phyloP scores from a whole-genome alignment of 2,329 filamentous ascomycete species.

The Hawksworthiomyces lignivorus region DNA sequence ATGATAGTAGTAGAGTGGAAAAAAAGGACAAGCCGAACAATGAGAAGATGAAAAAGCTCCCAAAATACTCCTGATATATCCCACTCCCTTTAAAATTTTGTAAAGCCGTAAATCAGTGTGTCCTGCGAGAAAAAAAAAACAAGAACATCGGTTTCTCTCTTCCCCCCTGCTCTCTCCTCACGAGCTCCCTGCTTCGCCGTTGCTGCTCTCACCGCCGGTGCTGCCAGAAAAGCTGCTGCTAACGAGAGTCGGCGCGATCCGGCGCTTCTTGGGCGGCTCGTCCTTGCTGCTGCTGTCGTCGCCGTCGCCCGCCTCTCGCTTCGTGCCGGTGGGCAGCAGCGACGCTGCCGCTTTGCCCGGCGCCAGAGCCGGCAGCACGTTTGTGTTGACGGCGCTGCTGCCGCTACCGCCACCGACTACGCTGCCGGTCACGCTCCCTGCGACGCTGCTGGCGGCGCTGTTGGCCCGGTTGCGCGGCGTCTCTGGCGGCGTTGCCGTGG shows the following conservation, averaged over 20 bases:
- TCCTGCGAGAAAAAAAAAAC: not conserved
- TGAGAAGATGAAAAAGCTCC: no score
- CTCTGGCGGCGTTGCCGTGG: constrained; percentile 67
- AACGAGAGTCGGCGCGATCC: constrained; percentile 61
- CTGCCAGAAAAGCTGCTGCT: constrained; percentile 12
- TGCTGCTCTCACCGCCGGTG: not conserved
- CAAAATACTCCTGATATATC: no score
- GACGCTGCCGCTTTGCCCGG: not conserved
- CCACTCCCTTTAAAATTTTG: no score
- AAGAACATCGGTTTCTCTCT: not conserved
- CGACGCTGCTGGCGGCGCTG: constrained; percentile 35
- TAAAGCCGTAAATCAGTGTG: no score
- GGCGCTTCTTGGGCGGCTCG: constrained; percentile 55
- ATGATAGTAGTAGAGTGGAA: no score
- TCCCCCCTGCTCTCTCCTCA: not conserved
- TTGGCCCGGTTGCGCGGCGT: constrained; percentile 62
- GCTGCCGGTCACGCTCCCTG: constrained; percentile 37
- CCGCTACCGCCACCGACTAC: constrained; percentile 1
- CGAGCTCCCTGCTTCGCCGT: not conserved
- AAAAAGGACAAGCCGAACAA: no score
- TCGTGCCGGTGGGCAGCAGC: constrained; percentile 38
- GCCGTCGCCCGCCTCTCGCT: constrained; percentile 47
- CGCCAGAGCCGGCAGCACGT: constrained; percentile 17
- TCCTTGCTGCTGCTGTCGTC: constrained; percentile 13
- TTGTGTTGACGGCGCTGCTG: no score